Conservation (phyloP, 2,329 filamentous ascomycete species). For the Zalaria obscura region DNA sequence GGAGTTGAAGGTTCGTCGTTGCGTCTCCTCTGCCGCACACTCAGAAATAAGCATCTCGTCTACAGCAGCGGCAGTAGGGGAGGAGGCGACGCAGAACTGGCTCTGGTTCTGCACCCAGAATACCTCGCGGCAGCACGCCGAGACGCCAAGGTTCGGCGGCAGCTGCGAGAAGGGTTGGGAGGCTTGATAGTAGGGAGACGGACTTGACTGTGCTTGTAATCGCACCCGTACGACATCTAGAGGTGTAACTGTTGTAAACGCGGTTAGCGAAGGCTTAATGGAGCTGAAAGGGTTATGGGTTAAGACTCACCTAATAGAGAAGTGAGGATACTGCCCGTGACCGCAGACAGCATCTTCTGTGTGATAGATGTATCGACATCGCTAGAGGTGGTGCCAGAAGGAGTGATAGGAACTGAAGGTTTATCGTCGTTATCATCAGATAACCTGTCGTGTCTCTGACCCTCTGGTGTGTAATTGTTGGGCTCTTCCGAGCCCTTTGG, state of each 20-base stretch:
- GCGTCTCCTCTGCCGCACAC: conserved; percentile 79
- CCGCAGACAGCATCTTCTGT: conserved; percentile 92
- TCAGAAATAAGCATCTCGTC: conserved; percentile 36
- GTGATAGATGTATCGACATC: conserved; percentile 58
- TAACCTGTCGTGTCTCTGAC: conserved; percentile 26
- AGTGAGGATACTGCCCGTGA: conserved; percentile 78
- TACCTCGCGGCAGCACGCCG: conserved; percentile 88
- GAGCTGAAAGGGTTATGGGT: neutral
- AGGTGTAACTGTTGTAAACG: conserved; percentile 56
- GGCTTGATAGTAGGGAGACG: conserved; percentile 37
- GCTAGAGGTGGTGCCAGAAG: conserved; percentile 21
- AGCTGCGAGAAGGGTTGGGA: conserved; percentile 49
- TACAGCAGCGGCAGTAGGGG: conserved; percentile 25
- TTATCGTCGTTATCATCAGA: neutral
- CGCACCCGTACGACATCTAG: conserved; percentile 94
- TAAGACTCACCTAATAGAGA: conserved; percentile 61
- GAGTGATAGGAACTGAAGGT: neutral
- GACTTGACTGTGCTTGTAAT: conserved; percentile 66
- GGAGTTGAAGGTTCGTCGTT: conserved; percentile 71
- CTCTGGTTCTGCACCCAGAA: conserved; percentile 87
- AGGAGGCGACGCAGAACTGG: conserved; percentile 60
- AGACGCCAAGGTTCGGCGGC: conserved; percentile 77
- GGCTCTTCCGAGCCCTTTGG: conserved; percentile 2
- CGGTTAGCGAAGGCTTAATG: conserved; percentile 2
- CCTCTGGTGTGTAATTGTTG: conserved; percentile 10